Evolutionary conservation across 225 moss, liverwort and hornwort genomes (phyloP).

Genomic region (Pseudoscleropodium purum): DNA sequence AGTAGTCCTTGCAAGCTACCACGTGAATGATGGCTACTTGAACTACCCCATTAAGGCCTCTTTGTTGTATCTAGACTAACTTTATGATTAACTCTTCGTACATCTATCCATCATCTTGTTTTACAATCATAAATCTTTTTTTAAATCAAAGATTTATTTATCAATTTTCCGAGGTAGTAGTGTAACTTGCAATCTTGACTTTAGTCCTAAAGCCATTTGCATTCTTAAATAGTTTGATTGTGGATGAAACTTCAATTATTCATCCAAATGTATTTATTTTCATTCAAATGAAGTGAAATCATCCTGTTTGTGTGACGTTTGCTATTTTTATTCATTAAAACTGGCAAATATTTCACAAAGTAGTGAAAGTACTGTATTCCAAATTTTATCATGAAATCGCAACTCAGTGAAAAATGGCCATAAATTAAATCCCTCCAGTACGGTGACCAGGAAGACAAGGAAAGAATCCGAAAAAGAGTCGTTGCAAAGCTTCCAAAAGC

Average conservation of each 20-base stretch:
- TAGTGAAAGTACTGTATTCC: too few species aligned
- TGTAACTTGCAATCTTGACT: neutral
- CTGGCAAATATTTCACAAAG: too few species aligned
- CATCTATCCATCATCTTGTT: too few species aligned
- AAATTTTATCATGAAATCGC: neutral
- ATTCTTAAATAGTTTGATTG: neutral
- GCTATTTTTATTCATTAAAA: too few species aligned
- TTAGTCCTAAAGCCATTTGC: neutral
- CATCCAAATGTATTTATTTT: neutral
- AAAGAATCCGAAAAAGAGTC: neutral
- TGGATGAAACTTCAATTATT: neutral
- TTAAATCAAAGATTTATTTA: neutral
- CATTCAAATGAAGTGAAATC: neutral
- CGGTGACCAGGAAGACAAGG: neutral
- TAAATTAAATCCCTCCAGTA: neutral
- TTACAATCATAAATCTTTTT: too few species aligned
- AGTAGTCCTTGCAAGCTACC: accelerated
- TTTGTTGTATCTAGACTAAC: accelerated
- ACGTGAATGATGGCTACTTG: neutral
- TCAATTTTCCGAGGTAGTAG: accelerated
- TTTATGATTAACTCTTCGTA: neutral
- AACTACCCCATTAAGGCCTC: accelerated
- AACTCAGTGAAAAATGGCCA: neutral
- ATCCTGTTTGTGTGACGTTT: too few species aligned
- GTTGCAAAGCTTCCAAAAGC: neutral